Base-by-base conservation (phyloP, 2,329 filamentous ascomycete genomes). In the Aspergillus sp. region DNA sequence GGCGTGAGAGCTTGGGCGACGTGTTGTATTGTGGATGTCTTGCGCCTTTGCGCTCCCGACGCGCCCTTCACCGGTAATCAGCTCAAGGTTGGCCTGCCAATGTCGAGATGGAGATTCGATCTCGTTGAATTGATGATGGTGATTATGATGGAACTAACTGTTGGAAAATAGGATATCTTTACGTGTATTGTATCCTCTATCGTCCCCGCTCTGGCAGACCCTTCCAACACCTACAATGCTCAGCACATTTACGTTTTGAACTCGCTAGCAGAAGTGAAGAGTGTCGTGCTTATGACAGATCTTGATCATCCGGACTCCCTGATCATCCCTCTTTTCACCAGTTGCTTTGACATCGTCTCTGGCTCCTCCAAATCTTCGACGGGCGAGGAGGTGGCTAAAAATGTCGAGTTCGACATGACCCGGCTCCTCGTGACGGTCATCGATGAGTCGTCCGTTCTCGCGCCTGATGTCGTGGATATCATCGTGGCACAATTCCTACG, bases 401-500 rank as follows among this genome's bases (percentile, higher is more conserved):
- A 95, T 66, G 88, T 97, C 44, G 89, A 96, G 64, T 90, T 90
- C 58, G 85, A 93, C 62, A 88, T 98, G 78, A 93, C 86, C 19
- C 83, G 88, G 41, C 79, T 97, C 50, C 77, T 98, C 19, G 83
- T 86, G 36, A 87, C 85, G 40, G 72, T 98, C 41, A 85, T 98
- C 19, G 93, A 97, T 52, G 93, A 98, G 70, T 83, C 86, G 12
- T 73, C 79, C 2, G 82, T 80, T 32, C 76, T 98, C 12, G 88
- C 90, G 0, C 76, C 84, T 6, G 83, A 88, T 46, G 88, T 95
- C 2, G 82, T 96, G 13, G 91, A 98, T 62, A 83, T 91, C 28
- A 90, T 98, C 54, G 87, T 98, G 61, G 91, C 91, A 6, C 94
- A 98, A 64, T 98, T 98, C 59, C 74, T 98, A 43, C 83, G 93